phyloP scores from a whole-genome alignment of 495 filamentous ascomycete genomes.

The Trichoderma parareesei region DNA sequence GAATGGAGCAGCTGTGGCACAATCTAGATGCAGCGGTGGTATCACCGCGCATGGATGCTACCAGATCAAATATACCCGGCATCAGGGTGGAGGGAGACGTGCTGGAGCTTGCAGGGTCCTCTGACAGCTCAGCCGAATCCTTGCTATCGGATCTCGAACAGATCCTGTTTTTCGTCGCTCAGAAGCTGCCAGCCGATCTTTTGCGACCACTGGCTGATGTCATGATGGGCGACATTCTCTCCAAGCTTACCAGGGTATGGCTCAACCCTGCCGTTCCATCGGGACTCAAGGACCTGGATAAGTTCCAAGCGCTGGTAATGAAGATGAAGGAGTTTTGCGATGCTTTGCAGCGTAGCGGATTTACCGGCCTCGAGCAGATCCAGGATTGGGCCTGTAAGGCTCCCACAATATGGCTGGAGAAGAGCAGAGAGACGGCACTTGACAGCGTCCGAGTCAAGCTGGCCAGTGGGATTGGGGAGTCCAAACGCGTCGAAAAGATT shows the following conservation, averaged over 20 bases:
- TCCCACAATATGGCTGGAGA: slow-evolving; percentile 78
- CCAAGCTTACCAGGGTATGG: slow-evolving; percentile 61
- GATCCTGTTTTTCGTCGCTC: slow-evolving; percentile 57
- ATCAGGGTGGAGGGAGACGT: slow-evolving; percentile 31
- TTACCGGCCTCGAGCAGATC: slow-evolving; percentile 61
- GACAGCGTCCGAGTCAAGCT: slow-evolving; percentile 63
- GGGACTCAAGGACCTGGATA: slow-evolving; percentile 55
- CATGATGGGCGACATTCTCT: slow-evolving; percentile 58
- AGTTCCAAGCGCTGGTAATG: slow-evolving; percentile 58
- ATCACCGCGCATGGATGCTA: slow-evolving; percentile 38
- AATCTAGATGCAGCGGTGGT: slow-evolving; percentile 42
- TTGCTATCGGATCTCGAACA: slow-evolving; percentile 52
- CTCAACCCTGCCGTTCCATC: slow-evolving; percentile 68
- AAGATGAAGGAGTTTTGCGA: slow-evolving; percentile 54
- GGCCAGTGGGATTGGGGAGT: slow-evolving; percentile 50
- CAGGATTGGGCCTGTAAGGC: slow-evolving; percentile 73
- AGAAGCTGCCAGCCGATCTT: slow-evolving; percentile 56
- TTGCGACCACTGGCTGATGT: slow-evolving; percentile 51
- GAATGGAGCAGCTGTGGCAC: slow-evolving; percentile 42
- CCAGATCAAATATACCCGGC: slow-evolving; percentile 20
- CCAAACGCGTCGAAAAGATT: slow-evolving; percentile 65
- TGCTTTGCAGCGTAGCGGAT: slow-evolving; percentile 51
- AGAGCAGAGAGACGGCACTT: slow-evolving; percentile 67
- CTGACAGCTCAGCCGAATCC: slow-evolving; percentile 33
- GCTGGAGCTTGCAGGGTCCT: slow-evolving; percentile 24